Percentiles rank a stretch among this genome's conserved stretches.
phyloP scores from a whole-genome alignment of 2,329 filamentous ascomycete genomes.

The Rosellinia necatrix region DNA sequence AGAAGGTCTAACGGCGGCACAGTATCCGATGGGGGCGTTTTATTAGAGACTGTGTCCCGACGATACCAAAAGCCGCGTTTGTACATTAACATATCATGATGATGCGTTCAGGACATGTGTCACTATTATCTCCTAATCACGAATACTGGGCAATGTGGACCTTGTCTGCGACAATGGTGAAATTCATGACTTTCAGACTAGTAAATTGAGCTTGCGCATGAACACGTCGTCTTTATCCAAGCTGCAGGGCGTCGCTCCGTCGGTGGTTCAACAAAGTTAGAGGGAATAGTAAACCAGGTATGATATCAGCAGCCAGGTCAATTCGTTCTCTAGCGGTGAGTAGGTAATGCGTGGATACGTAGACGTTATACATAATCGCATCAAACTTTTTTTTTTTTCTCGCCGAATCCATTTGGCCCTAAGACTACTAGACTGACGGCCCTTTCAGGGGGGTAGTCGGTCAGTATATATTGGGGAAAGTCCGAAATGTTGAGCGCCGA shows the following conservation, averaged over 20 bases:
- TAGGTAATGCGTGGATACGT: neutral
- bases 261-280: too few relatives aligned
- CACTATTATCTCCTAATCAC: neutral
- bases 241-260: too few relatives aligned
- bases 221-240: too few relatives aligned
- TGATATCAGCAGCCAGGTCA: too few relatives aligned
- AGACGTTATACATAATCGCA: too few relatives aligned
- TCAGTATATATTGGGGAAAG: slow-evolving; percentile 33
- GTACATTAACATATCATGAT: slow-evolving; percentile 41
- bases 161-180: neutral
- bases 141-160: slow-evolving; percentile 14
- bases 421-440: neutral
- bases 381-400: too few relatives aligned
- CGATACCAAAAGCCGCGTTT: slow-evolving; percentile 43
- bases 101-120: slow-evolving; percentile 30
- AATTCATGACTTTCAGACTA: too few relatives aligned
- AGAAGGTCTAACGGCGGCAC: slow-evolving; percentile 39
- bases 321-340: too few relatives aligned
- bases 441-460: neutral
- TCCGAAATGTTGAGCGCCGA: slow-evolving; percentile 36
- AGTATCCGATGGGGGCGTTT: slow-evolving; percentile 37
- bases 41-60: slow-evolving; percentile 38
- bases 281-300: too few relatives aligned
- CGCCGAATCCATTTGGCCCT: too few relatives aligned
- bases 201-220: too few relatives aligned